phyloP scores from a whole-genome alignment of 768 basidiomycete genomes.

The Auriculariales sp. region DNA sequence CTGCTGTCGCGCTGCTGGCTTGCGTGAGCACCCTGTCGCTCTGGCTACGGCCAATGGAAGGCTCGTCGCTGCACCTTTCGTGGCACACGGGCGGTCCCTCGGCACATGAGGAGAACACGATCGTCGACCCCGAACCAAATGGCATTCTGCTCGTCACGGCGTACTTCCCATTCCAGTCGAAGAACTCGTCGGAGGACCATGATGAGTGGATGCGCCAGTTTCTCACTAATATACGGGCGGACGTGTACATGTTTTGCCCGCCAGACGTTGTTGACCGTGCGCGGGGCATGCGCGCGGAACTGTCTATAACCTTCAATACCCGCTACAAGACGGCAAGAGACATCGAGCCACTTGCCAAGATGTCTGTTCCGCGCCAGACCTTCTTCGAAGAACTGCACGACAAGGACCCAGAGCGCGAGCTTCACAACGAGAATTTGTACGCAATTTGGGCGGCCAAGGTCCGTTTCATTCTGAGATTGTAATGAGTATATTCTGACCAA shows the following conservation, averaged over 20 bases:
- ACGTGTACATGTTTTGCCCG: slow-evolving; percentile 39
- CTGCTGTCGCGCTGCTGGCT: too few species aligned
- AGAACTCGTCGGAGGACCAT: slow-evolving; percentile 32
- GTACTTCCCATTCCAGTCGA: slow-evolving; percentile 37
- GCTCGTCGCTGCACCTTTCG: too few species aligned
- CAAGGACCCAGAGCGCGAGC: slow-evolving; percentile 27
- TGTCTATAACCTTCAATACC: slow-evolving; percentile 29
- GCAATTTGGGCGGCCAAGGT: slow-evolving; percentile 40
- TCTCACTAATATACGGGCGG: slow-evolving; percentile 27
- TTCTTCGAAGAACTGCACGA: slow-evolving; percentile 28
- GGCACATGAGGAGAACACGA: neutral
- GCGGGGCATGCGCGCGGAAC: slow-evolving; percentile 16
- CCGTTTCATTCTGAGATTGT: neutral
- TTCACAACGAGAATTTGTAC: slow-evolving; percentile 34
- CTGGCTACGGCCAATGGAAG: too few species aligned
- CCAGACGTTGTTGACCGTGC: slow-evolving; percentile 22
- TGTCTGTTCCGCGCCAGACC: slow-evolving; percentile 14
- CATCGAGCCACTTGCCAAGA: slow-evolving; percentile 26
- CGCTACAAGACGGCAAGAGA: slow-evolving; percentile 30
- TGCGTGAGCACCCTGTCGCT: too few species aligned
- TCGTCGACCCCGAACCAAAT: neutral
- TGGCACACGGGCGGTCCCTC: too few species aligned
- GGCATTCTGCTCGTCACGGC: slow-evolving; percentile 37
- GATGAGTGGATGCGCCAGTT: slow-evolving; percentile 28
- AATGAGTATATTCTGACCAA: too few species aligned